Percentiles rank a stretch among this genome's conserved stretches.
phyloP scores from a whole-genome alignment of 805 yeast species.

The Saccharomyces kudriavzevii region DNA sequence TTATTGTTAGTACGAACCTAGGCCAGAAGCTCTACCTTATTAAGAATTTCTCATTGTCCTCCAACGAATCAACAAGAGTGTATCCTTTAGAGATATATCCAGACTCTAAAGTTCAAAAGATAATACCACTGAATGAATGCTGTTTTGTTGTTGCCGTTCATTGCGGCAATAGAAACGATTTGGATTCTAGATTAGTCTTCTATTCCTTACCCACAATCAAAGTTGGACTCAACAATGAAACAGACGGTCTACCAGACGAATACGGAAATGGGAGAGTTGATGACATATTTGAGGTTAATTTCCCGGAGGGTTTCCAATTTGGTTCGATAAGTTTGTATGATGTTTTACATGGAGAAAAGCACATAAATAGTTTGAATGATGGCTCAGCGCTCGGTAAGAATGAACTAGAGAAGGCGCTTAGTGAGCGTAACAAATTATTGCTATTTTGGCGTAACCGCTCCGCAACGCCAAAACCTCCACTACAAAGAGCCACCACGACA shows the following conservation, averaged over 20 bases:
- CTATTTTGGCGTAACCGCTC: neutral
- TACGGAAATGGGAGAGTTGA: neutral
- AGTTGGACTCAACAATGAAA: neutral
- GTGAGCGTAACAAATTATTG: neutral
- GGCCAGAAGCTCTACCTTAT: slow-evolving; percentile 6
- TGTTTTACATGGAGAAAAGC: neutral
- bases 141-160: slow-evolving; percentile 8
- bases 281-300: neutral
- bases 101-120: slow-evolving; percentile 3
- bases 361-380: neutral
- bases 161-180: slow-evolving; percentile 5
- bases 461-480: neutral
- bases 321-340: neutral
- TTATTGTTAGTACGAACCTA: slow-evolving; percentile 7
- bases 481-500: neutral
- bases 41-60: neutral
- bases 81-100: slow-evolving; percentile 3
- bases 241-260: neutral
- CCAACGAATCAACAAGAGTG: neutral
- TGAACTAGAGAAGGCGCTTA: neutral
- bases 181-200: slow-evolving; percentile 7
- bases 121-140: slow-evolving; percentile 5
- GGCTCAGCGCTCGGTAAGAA: neutral
- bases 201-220: neutral
- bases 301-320: neutral